These are phyloP conservation scores for Clarireedia monteithiana DNA, from an alignment of 2,329 filamentous ascomycete genomes.

Conservation along the genomic window DNA sequence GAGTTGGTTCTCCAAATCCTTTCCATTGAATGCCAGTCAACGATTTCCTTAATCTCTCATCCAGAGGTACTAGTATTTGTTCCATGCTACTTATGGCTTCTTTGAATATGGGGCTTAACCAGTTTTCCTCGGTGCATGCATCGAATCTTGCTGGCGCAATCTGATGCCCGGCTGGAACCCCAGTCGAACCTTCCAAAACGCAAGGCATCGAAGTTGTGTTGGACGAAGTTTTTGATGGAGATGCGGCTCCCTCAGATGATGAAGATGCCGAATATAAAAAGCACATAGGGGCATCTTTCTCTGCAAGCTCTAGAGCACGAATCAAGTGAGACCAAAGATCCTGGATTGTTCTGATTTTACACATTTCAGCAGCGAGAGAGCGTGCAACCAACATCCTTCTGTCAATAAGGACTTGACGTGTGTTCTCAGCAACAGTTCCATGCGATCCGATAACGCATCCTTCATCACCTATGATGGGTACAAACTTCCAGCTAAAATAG, in stretches of 20 bases:
- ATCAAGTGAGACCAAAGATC: constrained; percentile 65
- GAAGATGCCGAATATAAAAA: constrained; percentile 52
- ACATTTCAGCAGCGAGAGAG: constrained; percentile 67
- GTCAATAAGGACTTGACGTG: constrained; percentile 28
- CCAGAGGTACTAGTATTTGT: constrained; percentile 53
- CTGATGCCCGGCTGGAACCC: constrained; percentile 56
- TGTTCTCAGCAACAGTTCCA: background rate
- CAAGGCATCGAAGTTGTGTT: constrained; percentile 47
- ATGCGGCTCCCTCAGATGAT: constrained; percentile 61
- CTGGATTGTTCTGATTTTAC: constrained; percentile 59
- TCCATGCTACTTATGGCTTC: no score
- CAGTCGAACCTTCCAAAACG: constrained; percentile 63
- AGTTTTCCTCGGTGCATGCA: no score
- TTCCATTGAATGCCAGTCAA: constrained; percentile 63
- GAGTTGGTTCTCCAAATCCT: constrained; percentile 63
- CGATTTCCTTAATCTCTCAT: constrained; percentile 53
- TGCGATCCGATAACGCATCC: constrained; percentile 62
- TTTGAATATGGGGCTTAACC: no score
- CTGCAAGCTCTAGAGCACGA: constrained; percentile 61
- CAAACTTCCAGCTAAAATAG: constrained; percentile 63
- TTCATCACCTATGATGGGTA: constrained; percentile 67
- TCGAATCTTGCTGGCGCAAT: constrained; percentile 39
- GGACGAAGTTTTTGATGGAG: constrained; percentile 53
- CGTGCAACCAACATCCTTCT: constrained; percentile 67
- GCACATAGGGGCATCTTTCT: constrained; percentile 66